Base-by-base conservation (phyloP, 257 asterid genomes). In the Solanum corneliomulleri region DNA sequence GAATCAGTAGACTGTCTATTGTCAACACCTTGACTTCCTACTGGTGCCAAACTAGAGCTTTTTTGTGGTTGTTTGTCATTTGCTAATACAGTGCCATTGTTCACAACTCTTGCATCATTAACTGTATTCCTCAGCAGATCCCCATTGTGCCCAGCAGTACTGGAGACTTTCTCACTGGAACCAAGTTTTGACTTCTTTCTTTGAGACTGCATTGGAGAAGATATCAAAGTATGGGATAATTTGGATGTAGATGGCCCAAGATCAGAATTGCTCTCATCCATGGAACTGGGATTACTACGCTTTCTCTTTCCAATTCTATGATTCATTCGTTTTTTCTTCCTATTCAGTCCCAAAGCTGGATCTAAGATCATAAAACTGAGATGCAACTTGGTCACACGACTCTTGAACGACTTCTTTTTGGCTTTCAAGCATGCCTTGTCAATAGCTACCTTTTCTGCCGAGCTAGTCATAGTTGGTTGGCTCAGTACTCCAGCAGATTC, bases 361-460 rank as follows among this genome's bases (percentile, higher is more conserved):
- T 95, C 92, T 62, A 95, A 92, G 86, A 97, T 88, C 84, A 95
- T 88, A 91, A 95, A 92, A 92, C 98, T 92, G 83, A 94, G 92
- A 8, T 89, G 89, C 91, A 86, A 87, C 69, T 80, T 84, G 77
- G 89, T 86, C 75, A 88, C 82, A 8, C 86, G 93, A 89, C 70
- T 78, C 89, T 91, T 94, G 80, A 89, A 86, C 74, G 84, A 92
- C 92, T 91, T 93, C 89, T 85, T 89, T 80, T 90, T 93, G 29
- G 87, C 90, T 85, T 85, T 90, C 83, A 85, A 89, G 42, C 58
- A 88, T 52, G 69, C 86, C 75, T 84, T 89, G 45, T 78, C 89
- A 85, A 82, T 83, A 41, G 89, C 58, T 88, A 68, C 86, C 84
- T 66, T 88, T 68, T 31, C 33, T 23, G 77, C 69, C 60, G 81